Evolutionary conservation across 2,329 filamentous ascomycete species (phyloP).

Genomic region (Hansfordia pulvinata): DNA sequence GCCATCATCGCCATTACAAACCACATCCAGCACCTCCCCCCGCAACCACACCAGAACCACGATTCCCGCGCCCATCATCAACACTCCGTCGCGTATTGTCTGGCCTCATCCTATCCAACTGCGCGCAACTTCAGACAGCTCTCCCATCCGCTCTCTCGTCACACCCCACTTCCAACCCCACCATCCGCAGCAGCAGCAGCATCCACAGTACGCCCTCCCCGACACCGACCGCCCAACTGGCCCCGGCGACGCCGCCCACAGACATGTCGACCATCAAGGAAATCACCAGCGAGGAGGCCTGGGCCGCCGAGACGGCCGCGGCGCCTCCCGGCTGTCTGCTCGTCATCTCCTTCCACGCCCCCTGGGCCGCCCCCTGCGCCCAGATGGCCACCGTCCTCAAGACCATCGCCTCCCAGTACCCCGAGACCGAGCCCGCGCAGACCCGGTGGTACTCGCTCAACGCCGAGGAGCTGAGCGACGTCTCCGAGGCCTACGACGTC

Average conservation of each 20-base stretch:
- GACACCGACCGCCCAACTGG: conserved; percentile 1
- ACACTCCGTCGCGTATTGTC: too few species aligned
- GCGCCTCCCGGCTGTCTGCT: conserved; percentile 60
- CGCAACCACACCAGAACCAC: too few species aligned
- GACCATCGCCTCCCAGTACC: conserved; percentile 77
- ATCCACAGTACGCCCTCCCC: not conserved
- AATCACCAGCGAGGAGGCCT: conserved; percentile 60
- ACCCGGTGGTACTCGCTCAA: conserved; percentile 84
- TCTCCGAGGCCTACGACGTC: conserved; percentile 87
- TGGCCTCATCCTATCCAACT: not conserved
- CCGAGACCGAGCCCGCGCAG: conserved; percentile 47
- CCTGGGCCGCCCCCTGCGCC: conserved; percentile 91
- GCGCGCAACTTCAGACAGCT: too few species aligned
- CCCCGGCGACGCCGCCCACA: conserved; percentile 1
- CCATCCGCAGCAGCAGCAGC: too few species aligned
- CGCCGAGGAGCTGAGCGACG: conserved; percentile 84
- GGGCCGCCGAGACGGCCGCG: conserved; percentile 52
- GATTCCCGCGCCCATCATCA: too few species aligned
- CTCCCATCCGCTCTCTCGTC: not conserved
- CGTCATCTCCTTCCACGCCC: conserved; percentile 87
- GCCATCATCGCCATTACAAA: too few species aligned
- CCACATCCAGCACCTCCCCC: too few species aligned
- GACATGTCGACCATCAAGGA: conserved; percentile 67
- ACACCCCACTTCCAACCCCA: not conserved
- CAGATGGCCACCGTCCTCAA: conserved; percentile 84